A percentile compares a stretch with the other conserved stretches of the same genome.
phyloP scores from a whole-genome alignment of 1,284 basidiomycete genomes.

The Bondarzewia mesenterica region DNA sequence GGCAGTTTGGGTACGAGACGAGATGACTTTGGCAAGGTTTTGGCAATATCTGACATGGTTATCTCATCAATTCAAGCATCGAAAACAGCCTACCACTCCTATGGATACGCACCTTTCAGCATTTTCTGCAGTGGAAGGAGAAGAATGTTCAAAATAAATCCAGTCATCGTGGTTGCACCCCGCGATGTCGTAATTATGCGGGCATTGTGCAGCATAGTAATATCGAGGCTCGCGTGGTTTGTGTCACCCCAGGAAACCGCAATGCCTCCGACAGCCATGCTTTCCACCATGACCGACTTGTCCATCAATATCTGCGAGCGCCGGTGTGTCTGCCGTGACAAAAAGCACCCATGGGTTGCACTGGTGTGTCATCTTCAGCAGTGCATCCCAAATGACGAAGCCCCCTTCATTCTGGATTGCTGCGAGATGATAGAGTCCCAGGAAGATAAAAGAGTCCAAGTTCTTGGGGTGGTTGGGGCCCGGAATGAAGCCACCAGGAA shows the following conservation, averaged over 20 bases:
- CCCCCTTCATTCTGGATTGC: slow-evolving; percentile 16
- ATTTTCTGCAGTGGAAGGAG: neutral
- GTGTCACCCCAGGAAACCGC: neutral
- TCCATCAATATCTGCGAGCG: slow-evolving; percentile 3
- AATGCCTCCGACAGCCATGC: slow-evolving; percentile 6
- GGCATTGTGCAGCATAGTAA: slow-evolving; percentile 1
- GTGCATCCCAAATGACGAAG: slow-evolving; percentile 15
- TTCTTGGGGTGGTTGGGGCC: slow-evolving; percentile 20
- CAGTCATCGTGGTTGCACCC: slow-evolving; percentile 3
- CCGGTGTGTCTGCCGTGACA: slow-evolving; percentile 8
- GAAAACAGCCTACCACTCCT: too few species aligned
- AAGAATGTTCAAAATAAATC: neutral
- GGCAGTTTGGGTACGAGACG: too few species aligned
- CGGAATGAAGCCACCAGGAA: slow-evolving; percentile 18
- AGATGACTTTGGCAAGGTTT: too few species aligned
- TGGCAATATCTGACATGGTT: too few species aligned
- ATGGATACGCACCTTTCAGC: neutral
- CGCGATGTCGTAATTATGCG: neutral
- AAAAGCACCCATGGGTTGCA: slow-evolving; percentile 4
- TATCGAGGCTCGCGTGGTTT: slow-evolving; percentile 5
- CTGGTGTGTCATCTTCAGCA: neutral
- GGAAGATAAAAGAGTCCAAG: slow-evolving; percentile 18
- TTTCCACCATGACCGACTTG: slow-evolving; percentile 9
- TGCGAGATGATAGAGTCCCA: slow-evolving; percentile 16
- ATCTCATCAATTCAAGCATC: too few species aligned